Base-by-base conservation (phyloP, 345 rosid species). In the Lumnitzera racemosa region DNA sequence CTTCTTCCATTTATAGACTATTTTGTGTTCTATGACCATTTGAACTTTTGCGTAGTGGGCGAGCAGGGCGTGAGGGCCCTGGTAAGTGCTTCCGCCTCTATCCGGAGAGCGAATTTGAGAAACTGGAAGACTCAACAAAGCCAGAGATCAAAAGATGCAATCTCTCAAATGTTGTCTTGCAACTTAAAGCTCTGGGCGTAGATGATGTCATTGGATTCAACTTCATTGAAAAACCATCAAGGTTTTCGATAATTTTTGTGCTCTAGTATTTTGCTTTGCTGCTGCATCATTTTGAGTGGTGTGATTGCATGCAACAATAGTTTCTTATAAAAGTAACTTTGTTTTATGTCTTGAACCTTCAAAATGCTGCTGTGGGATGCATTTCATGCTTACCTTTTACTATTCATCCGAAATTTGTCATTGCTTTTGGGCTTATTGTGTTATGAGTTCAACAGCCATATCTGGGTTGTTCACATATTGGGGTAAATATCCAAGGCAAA, bases 21-120 rank as follows among this genome's bases (percentile, higher is more conserved):
- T 53, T 58, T 48, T 13, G 46, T 62, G 67, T 49, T 61, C 29
- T 48, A 59, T 47, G 36, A 13, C 46, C 70, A 49, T 74, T 60
- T 36, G 43, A 36, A 36, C 43, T 36, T 65, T 67, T 17, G 55
- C 74, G 66, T 76, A 89, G 96, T 78, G 98, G 98, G 51, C 94
- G 91, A 17, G 95, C 98, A 61, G 98, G 98, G 59, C 96, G 96
- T 67, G 96, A 87, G 74, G 90, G 89, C 59, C 96, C 91, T 48
- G 98, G 96, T 61, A 89, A 89, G 68, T 92, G 96, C 73, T 92
- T 89, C 62, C 91, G 96, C 58, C 95, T 92, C 56, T 92, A 89
- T 71, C 91, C 86, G 9, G 94, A 92, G 76, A 76, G 72, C 41
- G 96, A 92, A 75, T 92, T 87, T 74, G 96, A 77, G 78, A 89